Evolutionary conservation across 495 filamentous ascomycete species (phyloP), one percentile per base, ranked within the genome.

Genomic region (Oleoguttula mirabilis): DNA sequence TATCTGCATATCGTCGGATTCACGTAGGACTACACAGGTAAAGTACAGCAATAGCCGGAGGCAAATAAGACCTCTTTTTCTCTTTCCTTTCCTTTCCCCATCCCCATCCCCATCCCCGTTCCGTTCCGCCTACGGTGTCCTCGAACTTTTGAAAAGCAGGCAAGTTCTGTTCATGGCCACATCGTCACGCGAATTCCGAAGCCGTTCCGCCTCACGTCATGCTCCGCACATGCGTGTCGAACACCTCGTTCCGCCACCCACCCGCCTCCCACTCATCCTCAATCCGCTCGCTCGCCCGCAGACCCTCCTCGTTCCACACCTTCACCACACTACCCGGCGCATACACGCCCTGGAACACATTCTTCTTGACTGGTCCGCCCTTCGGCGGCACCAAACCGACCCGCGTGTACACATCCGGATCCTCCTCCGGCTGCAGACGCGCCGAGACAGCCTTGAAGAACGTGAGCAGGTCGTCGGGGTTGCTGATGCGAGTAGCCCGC

Each of bases 241-340:
- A 94, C 14, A 94, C 77, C 28, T 72, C 77, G 61, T 94, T 94
- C 31, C 82, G 66, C 88, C 88, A 94, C 0, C 82, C 82, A 32
- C 73, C 70, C 19, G 68, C 69, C 43, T 70, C 69, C 36, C 77
- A 79, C 21, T 77, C 72, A 32, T 80, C 72, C 31, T 80, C 73
- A 24, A 82, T 68, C 27, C 70, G 62, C 57, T 82, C 76, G 1
- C 57, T 61, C 2, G 84, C 87, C 45, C 69, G 63, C 22, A 61
- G 61, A 0, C 77, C 84, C 57, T 92, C 79, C 30, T 87, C 82
- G 43, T 86, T 71, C 84, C 85, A 94, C 17, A 88, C 56, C 65
- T 84, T 85, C 24, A 88, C 80, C 8, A 94, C 60, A 59, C 84
- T 92, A 0, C 84, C 87, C 0, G 88, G 88, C 4, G 88, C 76